Evolutionary conservation across 176 grass and related monocot species (phyloP).

Genomic region (Elaeis guineensis): DNA sequence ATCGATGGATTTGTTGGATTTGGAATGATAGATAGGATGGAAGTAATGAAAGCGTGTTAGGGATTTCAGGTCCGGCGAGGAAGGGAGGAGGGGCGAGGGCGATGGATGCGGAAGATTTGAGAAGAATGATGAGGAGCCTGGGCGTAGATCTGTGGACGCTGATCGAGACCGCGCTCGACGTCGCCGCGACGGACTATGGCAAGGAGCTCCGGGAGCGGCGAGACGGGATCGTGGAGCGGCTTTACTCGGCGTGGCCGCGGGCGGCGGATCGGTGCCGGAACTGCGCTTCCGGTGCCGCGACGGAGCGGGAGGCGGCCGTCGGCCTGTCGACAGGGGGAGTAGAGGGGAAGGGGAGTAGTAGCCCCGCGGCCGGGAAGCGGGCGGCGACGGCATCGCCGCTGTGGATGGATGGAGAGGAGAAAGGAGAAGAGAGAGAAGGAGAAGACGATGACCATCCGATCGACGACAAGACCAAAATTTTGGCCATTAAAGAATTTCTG

Average conservation of each 20-base stretch:
- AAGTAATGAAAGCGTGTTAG: too few species aligned
- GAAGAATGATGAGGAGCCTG: constrained; percentile 29
- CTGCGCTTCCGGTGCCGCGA: constrained; percentile 20
- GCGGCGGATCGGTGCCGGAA: constrained; percentile 26
- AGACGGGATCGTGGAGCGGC: constrained; percentile 63
- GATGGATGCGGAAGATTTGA: constrained; percentile 53
- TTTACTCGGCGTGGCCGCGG: constrained; percentile 20
- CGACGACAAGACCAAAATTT: constrained; percentile 36
- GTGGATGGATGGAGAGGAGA: constrained; percentile 4
- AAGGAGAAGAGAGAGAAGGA: constrained; percentile 5
- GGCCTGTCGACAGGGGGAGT: too few species aligned
- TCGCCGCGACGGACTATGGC: constrained; percentile 38
- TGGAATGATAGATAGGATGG: too few species aligned
- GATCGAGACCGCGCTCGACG: constrained; percentile 51
- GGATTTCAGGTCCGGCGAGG: too few species aligned
- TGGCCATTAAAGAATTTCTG: constrained; percentile 64
- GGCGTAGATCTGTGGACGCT: constrained; percentile 62
- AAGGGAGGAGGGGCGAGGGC: not conserved
- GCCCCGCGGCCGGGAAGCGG: constrained; percentile 14
- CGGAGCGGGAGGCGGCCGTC: not conserved
- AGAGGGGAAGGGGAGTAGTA: constrained; percentile 2
- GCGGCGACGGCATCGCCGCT: constrained; percentile 19
- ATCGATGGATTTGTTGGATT: too few species aligned
- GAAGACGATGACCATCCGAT: not conserved
- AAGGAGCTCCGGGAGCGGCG: constrained; percentile 57